Conservation (phyloP, 306 rosid species). For the Hylodesmum podocarpum region DNA sequence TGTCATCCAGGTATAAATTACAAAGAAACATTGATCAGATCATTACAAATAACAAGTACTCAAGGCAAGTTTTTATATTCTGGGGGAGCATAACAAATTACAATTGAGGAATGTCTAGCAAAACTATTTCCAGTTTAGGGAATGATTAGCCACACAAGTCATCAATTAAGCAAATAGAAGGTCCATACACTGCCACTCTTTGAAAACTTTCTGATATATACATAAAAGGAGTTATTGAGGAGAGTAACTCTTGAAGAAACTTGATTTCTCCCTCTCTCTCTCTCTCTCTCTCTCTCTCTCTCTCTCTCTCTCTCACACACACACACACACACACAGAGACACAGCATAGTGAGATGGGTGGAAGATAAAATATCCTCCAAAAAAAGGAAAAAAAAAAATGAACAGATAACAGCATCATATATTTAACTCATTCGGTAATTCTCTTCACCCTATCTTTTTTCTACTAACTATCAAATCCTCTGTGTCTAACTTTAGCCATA, state of each 20-base stretch:
- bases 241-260: too few relatives aligned
- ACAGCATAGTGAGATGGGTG: too few relatives aligned
- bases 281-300: too few relatives aligned
- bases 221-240: too few relatives aligned
- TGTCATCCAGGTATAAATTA: not conserved
- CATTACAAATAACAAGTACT: too few relatives aligned
- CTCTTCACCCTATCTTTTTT: not conserved
- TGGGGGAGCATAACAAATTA: not conserved
- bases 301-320: too few relatives aligned
- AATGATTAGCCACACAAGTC: not conserved
- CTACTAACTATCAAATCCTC: not conserved
- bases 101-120: not conserved
- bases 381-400: not conserved
- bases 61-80: not conserved
- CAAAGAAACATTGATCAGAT: not conserved
- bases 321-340: too few relatives aligned
- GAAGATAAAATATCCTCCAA: not conserved
- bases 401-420: not conserved
- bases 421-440: not conserved
- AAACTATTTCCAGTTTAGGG: not conserved
- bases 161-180: not conserved
- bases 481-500: conserved; percentile 1
- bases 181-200: not conserved
- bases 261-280: too few relatives aligned
- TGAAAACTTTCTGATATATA: not conserved